phyloP scores from a whole-genome alignment of 2,329 filamentous ascomycete species.

The Fusarium kyushuense region DNA sequence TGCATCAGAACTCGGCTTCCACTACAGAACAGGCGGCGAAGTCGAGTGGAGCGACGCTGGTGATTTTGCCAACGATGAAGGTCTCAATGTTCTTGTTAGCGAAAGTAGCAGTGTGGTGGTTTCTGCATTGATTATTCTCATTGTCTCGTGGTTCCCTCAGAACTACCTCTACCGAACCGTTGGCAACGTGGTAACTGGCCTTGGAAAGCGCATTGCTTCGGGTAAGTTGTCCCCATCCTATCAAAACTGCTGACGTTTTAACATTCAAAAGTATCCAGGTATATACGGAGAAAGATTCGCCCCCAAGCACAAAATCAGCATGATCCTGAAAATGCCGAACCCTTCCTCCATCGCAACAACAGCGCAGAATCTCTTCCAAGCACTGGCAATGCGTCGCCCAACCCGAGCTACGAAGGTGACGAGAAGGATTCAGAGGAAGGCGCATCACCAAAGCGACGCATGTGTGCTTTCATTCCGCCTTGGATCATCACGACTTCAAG shows the following conservation, averaged over 20 bases:
- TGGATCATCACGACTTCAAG: conserved; percentile 23
- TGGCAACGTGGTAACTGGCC: conserved; percentile 36
- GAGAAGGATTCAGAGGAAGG: conserved; percentile 25
- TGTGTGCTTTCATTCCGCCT: conserved; percentile 27
- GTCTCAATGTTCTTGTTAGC: conserved; percentile 49
- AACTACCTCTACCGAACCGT: conserved; percentile 39
- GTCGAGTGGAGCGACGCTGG: conserved; percentile 50
- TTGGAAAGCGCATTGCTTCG: conserved; percentile 35
- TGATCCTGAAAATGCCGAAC: conserved; percentile 38
- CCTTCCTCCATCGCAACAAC: conserved; percentile 25
- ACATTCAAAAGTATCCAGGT: conserved; percentile 27
- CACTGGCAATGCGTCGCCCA: conserved; percentile 17
- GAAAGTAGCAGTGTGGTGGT: conserved; percentile 44
- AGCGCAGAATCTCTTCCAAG: conserved; percentile 13
- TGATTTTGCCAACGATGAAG: conserved; percentile 48
- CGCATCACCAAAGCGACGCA: conserved; percentile 3
- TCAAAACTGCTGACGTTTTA: conserved; percentile 6
- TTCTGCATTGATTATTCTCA: conserved; percentile 39
- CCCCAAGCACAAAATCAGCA: conserved; percentile 21
- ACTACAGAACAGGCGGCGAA: conserved; percentile 49
- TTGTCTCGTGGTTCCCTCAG: conserved; percentile 43
- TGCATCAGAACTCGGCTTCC: conserved; percentile 50
- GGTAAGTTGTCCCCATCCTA: conserved; percentile 35
- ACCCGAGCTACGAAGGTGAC: neutral
- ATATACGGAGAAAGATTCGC: conserved; percentile 32